Percentiles rank a stretch among this genome's conserved stretches.
Conservation (phyloP, 228 moss, liverwort and hornwort species). For the Sphagnum fallax region DNA sequence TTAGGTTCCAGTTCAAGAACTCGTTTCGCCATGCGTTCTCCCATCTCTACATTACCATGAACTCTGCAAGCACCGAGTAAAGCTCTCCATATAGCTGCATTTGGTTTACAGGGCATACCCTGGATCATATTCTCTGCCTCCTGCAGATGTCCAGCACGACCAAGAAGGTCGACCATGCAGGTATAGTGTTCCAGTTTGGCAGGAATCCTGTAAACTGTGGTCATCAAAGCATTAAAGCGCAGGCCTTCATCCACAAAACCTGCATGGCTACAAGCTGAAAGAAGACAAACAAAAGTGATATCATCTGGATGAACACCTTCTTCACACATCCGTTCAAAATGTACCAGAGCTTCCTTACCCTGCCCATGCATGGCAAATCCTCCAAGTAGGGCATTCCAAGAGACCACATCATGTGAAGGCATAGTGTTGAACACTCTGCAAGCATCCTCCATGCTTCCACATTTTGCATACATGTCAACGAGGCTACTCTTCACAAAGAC, state of each 20-base stretch:
- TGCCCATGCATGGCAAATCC: conserved; percentile 3
- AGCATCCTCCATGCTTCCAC: too few relatives aligned
- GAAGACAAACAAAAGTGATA: conserved; percentile 4
- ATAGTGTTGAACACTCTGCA: not conserved
- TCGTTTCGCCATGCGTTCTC: not conserved
- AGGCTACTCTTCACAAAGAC: too few relatives aligned
- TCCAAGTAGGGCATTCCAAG: conserved; percentile 11
- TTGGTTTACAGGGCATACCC: not conserved
- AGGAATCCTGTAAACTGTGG: not conserved
- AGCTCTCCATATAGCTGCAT: conserved; percentile 1
- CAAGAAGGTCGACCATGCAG: conserved; percentile 8
- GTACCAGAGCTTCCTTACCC: not conserved
- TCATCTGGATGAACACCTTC: conserved; percentile 6
- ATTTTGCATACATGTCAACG: too few relatives aligned
- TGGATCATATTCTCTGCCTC: conserved; percentile 3
- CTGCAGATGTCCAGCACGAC: conserved; percentile 5
- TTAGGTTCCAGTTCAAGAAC: conserved; percentile 4
- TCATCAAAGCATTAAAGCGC: not conserved
- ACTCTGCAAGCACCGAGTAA: conserved; percentile 6
- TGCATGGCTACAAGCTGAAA: conserved; percentile 5
- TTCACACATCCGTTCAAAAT: conserved; percentile 5
- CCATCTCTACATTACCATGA: conserved; percentile 3
- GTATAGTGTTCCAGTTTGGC: not conserved
- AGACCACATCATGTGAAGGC: conserved; percentile 2
- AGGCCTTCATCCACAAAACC: conserved; percentile 5